These are phyloP conservation scores for Cordyceps tenuipes DNA, from an alignment of 2,329 filamentous ascomycete genomes.

Conservation along the genomic window DNA sequence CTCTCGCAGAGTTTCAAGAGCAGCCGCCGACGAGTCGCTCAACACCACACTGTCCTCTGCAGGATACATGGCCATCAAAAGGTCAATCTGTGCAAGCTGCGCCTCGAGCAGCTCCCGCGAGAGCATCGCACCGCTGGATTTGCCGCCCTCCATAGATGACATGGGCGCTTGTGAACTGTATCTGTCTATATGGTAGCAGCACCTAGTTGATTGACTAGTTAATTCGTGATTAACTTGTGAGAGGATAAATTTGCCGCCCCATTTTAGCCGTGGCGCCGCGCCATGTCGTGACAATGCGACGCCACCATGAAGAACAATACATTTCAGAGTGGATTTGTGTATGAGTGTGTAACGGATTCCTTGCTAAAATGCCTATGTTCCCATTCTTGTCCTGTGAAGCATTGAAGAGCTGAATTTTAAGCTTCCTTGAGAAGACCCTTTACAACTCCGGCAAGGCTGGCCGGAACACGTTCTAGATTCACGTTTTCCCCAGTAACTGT, in stretches of 20 bases:
- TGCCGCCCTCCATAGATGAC: neutral
- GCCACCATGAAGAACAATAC: neutral
- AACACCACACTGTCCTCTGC: slow-evolving; percentile 26
- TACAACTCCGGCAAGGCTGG: neutral
- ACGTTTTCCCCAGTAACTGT: neutral
- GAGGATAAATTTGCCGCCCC: neutral
- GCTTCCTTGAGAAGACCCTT: neutral
- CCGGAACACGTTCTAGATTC: neutral
- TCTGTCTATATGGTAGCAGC: too few relatives aligned
- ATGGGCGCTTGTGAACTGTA: neutral
- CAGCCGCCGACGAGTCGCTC: slow-evolving; percentile 15
- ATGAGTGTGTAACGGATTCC: neutral
- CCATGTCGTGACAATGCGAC: neutral
- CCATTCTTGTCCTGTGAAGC: neutral
- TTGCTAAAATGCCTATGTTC: neutral
- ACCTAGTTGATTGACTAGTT: too few relatives aligned
- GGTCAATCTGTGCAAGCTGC: slow-evolving; percentile 41
- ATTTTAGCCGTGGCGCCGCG: neutral
- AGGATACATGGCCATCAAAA: slow-evolving; percentile 45
- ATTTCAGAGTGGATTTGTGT: neutral
- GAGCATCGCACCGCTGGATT: slow-evolving; percentile 16
- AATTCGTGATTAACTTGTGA: too few relatives aligned
- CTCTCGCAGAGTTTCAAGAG: slow-evolving; percentile 16
- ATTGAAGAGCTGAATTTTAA: neutral
- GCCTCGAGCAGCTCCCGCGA: slow-evolving; percentile 37